phyloP scores from a whole-genome alignment of 805 yeast species.

The Myxozyma vanderwaltii region DNA sequence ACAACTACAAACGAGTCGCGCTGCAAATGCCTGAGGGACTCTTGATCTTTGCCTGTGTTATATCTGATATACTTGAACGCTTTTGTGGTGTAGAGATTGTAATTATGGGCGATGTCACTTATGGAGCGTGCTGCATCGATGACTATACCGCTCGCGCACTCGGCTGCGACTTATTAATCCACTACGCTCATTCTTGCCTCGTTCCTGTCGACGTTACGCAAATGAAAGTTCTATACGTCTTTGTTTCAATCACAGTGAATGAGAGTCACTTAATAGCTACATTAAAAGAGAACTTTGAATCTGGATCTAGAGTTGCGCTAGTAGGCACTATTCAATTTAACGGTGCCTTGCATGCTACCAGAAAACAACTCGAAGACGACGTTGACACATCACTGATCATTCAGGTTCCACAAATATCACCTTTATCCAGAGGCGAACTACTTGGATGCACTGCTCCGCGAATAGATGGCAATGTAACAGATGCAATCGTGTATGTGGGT shows the following conservation, averaged over 20 bases:
- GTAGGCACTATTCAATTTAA: constrained; percentile 98
- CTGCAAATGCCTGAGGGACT: constrained; percentile 98
- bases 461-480: constrained; percentile 48
- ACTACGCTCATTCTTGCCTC: constrained; percentile 95
- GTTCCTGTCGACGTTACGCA: constrained; percentile 92
- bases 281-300: constrained; percentile 63
- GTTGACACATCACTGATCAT: constrained; percentile 52
- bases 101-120: constrained; percentile 98
- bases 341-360: constrained; percentile 83
- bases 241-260: constrained; percentile 90
- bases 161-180: constrained; percentile 92
- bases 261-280: constrained; percentile 80
- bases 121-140: constrained; percentile 98
- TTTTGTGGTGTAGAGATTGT: constrained; percentile 85
- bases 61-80: constrained; percentile 91
- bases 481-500: constrained; percentile 87
- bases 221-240: constrained; percentile 90
- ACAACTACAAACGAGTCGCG: constrained; percentile 79
- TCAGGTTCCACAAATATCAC: constrained; percentile 87
- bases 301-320: constrained; percentile 70
- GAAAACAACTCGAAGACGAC: constrained; percentile 52
- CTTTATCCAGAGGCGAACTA: constrained; percentile 93
- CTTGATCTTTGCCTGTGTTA: constrained; percentile 79
- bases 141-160: constrained; percentile 91
- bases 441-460: constrained; percentile 94